Evolutionary conservation across 1,139 yeast genomes (phyloP).

Genomic region (Entelexis sorbosivorans): DNA sequence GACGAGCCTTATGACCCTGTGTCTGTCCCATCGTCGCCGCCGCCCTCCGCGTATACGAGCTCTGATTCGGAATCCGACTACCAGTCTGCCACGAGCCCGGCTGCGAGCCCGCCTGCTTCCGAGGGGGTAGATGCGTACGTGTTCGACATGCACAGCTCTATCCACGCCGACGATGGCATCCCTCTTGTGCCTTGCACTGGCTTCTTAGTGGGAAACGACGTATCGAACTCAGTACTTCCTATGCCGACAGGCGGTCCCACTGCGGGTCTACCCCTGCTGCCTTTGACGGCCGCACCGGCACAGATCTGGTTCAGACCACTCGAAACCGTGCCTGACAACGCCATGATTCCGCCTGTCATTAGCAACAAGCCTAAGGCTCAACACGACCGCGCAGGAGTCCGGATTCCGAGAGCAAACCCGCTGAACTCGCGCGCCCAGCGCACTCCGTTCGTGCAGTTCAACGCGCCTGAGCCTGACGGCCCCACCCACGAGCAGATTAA

Average conservation of each 20-base stretch:
- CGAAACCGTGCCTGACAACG: too few species aligned
- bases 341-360: too few species aligned
- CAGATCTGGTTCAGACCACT: background rate
- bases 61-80: background rate
- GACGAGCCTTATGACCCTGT: background rate
- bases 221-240: too few species aligned
- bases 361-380: too few species aligned
- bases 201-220: too few species aligned
- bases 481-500: conserved; percentile 32
- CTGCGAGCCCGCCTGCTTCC: background rate
- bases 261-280: background rate
- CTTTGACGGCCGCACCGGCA: background rate
- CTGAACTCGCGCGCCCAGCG: background rate
- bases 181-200: too few species aligned
- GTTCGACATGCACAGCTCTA: too few species aligned
- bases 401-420: too few species aligned
- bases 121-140: too few species aligned
- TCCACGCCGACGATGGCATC: background rate
- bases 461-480: conserved; percentile 17
- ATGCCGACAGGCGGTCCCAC: too few species aligned
- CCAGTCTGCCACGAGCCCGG: background rate
- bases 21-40: background rate
- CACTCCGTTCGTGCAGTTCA: background rate
- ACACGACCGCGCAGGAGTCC: too few species aligned
- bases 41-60: background rate